Evolutionary conservation across 1,284 basidiomycete genomes (phyloP), one percentile per base, ranked within the genome.

Genomic region (Sporisorium iseilematis-ciliati): DNA sequence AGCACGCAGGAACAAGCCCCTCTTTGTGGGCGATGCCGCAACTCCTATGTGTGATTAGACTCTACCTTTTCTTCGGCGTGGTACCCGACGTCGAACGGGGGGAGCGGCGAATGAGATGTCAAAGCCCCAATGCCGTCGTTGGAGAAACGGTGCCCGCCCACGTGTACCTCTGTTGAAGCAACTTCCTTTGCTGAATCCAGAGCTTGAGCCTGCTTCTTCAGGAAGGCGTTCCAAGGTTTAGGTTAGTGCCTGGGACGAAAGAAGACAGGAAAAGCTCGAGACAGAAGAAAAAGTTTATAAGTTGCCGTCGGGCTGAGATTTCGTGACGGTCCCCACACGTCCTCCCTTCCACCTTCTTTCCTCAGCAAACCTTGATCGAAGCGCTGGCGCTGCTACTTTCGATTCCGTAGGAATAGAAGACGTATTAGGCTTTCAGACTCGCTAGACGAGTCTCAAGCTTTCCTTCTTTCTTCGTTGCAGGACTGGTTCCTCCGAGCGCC

Each of bases 141-240:
- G 42, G 42, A 20, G n/a, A 20, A 16, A 41, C 16, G 18, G 23
- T 25, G 43, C 40, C 54, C 48, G 54, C 48, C 55, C 55, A 56
- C 50, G 54, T 58, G 46, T 46, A 38, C 18, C 16, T 45, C 29
- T 38, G 65, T 67, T 61, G 57, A 67, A 61, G 58, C 33, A 67
- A 48, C 58, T 61, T 61, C 58, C 41, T 60, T 2, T 18, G 12
- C n/a, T 23, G 41, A 23, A 14, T 35, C 21, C 48, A n/a, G 12
- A 8, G 11, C 21, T 33, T 25, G 21, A 50, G 26, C 26, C 29
- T 49, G 29, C 31, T 35, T 35, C 31, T 31, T 33, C 49, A 21
- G 29, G 21, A 51, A 49, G 33, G 26, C 12, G 18, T n/a, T 14
- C 35, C 26, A 38, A 25, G 38, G 10, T 20, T 16, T 12, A 29